A percentile compares a stretch with the other conserved stretches of the same genome.
phyloP scores from a whole-genome alignment of 306 rosid genomes.

The Canavalia gladiata region DNA sequence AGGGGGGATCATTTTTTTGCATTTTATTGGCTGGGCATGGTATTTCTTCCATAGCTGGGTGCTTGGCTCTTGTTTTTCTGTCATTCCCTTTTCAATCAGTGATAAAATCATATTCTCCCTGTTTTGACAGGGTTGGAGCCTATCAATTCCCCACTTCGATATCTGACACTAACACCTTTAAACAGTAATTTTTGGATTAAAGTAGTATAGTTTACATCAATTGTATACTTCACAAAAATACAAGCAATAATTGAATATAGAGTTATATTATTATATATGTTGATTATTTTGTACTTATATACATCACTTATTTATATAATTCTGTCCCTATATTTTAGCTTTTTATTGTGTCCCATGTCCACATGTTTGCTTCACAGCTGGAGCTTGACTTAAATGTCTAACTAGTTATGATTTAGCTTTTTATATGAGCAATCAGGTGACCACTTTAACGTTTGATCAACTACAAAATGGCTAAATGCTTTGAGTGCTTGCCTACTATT shows the following conservation, averaged over 20 bases:
- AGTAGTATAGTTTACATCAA: not conserved
- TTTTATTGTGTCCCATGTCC: not conserved
- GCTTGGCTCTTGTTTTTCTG: too few species aligned
- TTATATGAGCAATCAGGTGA: constrained; percentile 30
- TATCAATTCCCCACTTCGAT: not conserved
- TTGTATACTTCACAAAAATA: not conserved
- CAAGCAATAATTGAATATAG: not conserved
- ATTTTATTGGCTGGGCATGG: too few species aligned
- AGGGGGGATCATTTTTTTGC: too few species aligned
- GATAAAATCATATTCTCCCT: too few species aligned
- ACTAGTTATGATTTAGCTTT: constrained; percentile 30
- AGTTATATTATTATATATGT: not conserved
- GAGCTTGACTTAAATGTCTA: not conserved
- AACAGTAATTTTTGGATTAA: constrained; percentile 7
- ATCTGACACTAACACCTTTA: not conserved
- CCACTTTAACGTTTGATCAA: constrained; percentile 28
- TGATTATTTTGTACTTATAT: constrained; percentile 10
- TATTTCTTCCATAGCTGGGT: too few species aligned
- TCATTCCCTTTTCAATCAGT: too few species aligned
- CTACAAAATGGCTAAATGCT: constrained; percentile 27
- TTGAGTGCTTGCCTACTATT: constrained; percentile 27
- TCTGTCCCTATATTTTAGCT: not conserved
- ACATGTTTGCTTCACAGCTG: constrained; percentile 15
- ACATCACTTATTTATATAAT: not conserved
- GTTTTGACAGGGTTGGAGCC: too few species aligned